These are phyloP conservation scores for Apophysomyces ossiformis DNA, from an alignment of 371 early-diverging fungal species.

Conservation along the genomic window DNA sequence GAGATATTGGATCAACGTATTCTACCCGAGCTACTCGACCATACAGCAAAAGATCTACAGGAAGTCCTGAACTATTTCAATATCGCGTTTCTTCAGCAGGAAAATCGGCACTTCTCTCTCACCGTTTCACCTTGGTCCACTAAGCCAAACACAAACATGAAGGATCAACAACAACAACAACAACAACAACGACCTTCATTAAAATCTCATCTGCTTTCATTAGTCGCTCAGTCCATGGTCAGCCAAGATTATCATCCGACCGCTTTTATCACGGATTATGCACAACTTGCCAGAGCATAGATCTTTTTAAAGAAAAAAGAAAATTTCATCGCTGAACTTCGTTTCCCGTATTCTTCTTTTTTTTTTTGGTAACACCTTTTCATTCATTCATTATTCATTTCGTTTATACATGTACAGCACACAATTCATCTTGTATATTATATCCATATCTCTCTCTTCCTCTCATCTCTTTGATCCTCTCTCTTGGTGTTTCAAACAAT, in stretches of 20 bases:
- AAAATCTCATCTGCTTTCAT: conserved; percentile 8
- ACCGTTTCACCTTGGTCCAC: conserved; percentile 38
- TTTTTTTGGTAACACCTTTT: background rate
- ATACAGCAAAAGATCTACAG: conserved; percentile 37
- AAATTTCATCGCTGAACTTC: background rate
- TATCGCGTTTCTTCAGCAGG: conserved; percentile 30
- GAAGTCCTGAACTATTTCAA: conserved; percentile 46
- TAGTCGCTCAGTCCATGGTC: conserved; percentile 14
- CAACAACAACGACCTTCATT: background rate
- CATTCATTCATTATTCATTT: too few species aligned
- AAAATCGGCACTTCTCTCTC: conserved; percentile 30
- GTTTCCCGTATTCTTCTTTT: background rate
- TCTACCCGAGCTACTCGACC: conserved; percentile 39
- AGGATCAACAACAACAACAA: too few species aligned
- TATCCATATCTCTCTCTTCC: background rate
- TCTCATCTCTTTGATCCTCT: too few species aligned
- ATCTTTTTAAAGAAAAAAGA: too few species aligned
- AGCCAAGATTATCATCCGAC: conserved; percentile 17
- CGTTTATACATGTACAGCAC: conserved; percentile 8
- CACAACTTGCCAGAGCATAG: conserved; percentile 22
- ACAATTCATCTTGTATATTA: conserved; percentile 7
- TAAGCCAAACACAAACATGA: background rate
- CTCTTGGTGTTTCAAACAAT: too few species aligned
- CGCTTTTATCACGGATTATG: conserved; percentile 21
- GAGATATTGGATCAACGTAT: conserved; percentile 28